Base-by-base conservation (phyloP, 306 rosid genomes). In the Medicago ruthenica region DNA sequence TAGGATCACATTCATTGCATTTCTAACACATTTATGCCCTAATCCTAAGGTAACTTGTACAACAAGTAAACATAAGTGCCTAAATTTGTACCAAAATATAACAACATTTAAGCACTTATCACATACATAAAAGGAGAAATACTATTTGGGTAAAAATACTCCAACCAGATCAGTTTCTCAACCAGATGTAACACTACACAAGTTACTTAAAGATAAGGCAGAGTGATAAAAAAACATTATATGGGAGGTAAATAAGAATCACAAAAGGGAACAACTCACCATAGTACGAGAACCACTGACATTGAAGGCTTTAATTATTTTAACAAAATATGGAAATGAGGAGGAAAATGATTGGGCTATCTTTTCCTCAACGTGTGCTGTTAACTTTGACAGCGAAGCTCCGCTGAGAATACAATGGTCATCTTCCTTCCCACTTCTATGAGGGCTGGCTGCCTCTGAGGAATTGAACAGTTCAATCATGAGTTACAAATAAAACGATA, bases 231-330 rank as follows among this genome's bases (percentile, higher is more conserved):
- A 50, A 59, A 45, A n/a, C 51, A 45, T 47, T 31, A 75, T 36
- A 61, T 1, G 9, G 77, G 58, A 80, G 77, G 22, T 63, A 71
- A 47, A 54, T n/a, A 67, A 67, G 20, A 40, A 77, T 36, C 60
- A 44, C 71, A 57, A 59, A 70, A 84, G 70, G 67, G 73, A 77
- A 64, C 22, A 77, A 85, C 98, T 78, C 85, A 93, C 98, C 96
- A 93, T 85, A 73, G 96, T 91, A 76, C 85, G 91, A 74, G 98
- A 89, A 74, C 98, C 97, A 69, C 91, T 79, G 84, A 90, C 83
- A 60, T 93, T 93, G 90, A 91, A 93, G 84, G 91, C 86, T 87
- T 93, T 93, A 90, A 93, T 93, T 86, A 84, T 88, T 91, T 88
- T 85, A 81, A 93, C 88, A 51, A 93, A 93, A 84, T 83, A 89